A percentile compares a stretch with the other conserved stretches of the same genome.
These are phyloP conservation scores for Ogataea trehalophila DNA, from an alignment of 805 yeast genomes.

Conservation along the genomic window DNA sequence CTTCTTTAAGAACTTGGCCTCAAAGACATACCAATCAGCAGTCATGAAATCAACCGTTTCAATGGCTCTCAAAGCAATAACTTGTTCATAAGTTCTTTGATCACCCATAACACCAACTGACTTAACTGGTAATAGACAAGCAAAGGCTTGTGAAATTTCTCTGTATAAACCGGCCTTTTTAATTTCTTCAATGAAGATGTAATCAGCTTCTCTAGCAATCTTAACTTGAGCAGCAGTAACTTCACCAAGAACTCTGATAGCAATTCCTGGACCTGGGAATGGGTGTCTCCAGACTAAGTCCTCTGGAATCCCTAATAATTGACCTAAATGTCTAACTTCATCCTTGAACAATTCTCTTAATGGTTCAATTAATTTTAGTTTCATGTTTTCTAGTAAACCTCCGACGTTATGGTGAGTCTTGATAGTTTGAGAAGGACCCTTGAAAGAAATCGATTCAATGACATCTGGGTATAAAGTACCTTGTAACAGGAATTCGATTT, in stretches of 20 bases:
- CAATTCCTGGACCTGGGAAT: constrained; percentile 99
- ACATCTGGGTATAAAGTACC: constrained; percentile 99
- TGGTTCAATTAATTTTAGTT: constrained; percentile 96
- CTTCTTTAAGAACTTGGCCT: constrained; percentile 82
- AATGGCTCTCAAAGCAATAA: constrained; percentile 96
- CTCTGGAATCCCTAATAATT: constrained; percentile 89
- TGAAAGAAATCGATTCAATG: constrained; percentile 96
- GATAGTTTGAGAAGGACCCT: constrained; percentile 99
- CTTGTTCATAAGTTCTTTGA: constrained; percentile 98
- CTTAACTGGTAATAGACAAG: constrained; percentile 93
- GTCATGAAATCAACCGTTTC: constrained; percentile 99
- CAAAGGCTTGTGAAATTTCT: constrained; percentile 95
- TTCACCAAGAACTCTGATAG: constrained; percentile 96
- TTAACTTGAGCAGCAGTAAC: constrained; percentile 90
- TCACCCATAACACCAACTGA: constrained; percentile 99
- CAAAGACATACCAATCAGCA: constrained; percentile 97
- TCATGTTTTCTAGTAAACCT: constrained; percentile 96
- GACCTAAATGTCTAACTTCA: constrained; percentile 96
- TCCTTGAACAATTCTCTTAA: constrained; percentile 97
- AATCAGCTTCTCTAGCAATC: constrained; percentile 96
- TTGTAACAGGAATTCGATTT: constrained; percentile 89
- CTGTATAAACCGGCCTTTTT: constrained; percentile 87
- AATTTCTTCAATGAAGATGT: constrained; percentile 94
- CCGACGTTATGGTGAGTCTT: constrained; percentile 99
- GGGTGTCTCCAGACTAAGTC: constrained; percentile 99